Conservation (phyloP, 345 rosid species). For the Nephelium lappaceum region DNA sequence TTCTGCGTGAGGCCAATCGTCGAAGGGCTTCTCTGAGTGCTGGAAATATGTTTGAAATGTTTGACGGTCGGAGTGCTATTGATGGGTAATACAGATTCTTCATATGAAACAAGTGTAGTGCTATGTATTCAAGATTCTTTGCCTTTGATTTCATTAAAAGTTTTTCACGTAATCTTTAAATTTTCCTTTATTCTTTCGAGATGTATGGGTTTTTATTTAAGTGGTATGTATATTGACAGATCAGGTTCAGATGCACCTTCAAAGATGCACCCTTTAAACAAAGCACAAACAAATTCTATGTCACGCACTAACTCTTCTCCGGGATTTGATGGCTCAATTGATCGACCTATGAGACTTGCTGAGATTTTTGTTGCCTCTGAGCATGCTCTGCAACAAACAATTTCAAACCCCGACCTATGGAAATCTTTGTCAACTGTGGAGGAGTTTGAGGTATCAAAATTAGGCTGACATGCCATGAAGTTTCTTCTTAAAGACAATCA, state of each 20-base stretch:
- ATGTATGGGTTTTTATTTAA: constrained; percentile 29
- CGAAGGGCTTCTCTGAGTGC: constrained; percentile 97
- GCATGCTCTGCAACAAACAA: constrained; percentile 72
- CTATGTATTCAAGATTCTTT: constrained; percentile 15
- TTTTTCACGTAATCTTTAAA: not conserved
- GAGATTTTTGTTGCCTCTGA: constrained; percentile 96
- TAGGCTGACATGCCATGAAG: not conserved
- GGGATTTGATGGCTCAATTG: constrained; percentile 79
- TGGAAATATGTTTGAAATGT: constrained; percentile 76
- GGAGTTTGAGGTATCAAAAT: constrained; percentile 80
- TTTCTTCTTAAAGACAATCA: constrained; percentile 12
- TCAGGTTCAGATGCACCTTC: constrained; percentile 59
- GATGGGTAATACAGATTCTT: constrained; percentile 69
- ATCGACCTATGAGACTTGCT: constrained; percentile 95
- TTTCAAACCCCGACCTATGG: constrained; percentile 68
- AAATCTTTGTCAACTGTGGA: constrained; percentile 76
- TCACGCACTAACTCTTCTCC: constrained; percentile 81
- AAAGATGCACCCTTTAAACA: constrained; percentile 49
- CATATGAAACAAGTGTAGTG: constrained; percentile 19
- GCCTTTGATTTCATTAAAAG: not conserved
- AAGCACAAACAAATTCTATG: constrained; percentile 52
- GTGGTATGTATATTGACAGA: constrained; percentile 57
- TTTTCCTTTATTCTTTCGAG: constrained; percentile 22
- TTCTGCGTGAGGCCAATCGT: constrained; percentile 93
- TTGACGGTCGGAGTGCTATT: constrained; percentile 55